Percentiles rank a stretch among this genome's conserved stretches.
phyloP scores from a whole-genome alignment of 176 grass and related monocot genomes.

The Carex scoparia region DNA sequence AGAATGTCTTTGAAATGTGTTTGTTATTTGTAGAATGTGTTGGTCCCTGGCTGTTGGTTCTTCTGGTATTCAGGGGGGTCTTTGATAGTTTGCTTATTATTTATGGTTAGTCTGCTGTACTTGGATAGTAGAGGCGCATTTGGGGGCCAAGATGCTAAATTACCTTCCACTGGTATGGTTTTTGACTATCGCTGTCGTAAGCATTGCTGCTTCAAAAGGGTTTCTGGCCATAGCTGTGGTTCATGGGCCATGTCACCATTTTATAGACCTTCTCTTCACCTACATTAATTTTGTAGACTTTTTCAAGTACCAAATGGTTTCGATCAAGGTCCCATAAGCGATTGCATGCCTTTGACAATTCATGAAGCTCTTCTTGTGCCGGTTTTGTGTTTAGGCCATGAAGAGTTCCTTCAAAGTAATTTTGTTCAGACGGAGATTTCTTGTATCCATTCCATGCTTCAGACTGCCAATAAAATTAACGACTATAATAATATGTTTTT shows the following conservation, averaged over 20 bases:
- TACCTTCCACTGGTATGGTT: too few relatives aligned
- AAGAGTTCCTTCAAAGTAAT: slow-evolving; percentile 58
- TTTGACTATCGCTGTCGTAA: too few relatives aligned
- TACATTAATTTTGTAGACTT: slow-evolving; percentile 71
- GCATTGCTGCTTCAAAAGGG: too few relatives aligned
- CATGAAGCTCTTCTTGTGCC: slow-evolving; percentile 65
- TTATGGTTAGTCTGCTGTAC: too few relatives aligned
- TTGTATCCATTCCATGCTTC: slow-evolving; percentile 74
- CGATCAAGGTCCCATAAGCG: slow-evolving; percentile 77
- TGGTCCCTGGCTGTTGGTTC: too few relatives aligned
- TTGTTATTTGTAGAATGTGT: too few relatives aligned
- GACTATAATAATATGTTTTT: background rate
- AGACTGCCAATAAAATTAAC: slow-evolving; percentile 40
- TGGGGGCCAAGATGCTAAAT: too few relatives aligned
- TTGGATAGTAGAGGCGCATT: too few relatives aligned
- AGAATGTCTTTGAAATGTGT: too few relatives aligned
- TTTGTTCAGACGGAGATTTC: slow-evolving; percentile 66
- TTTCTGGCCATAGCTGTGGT: background rate
- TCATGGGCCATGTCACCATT: slow-evolving; percentile 74
- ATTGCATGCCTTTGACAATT: slow-evolving; percentile 65
- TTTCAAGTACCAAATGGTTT: slow-evolving; percentile 70
- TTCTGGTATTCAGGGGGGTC: too few relatives aligned
- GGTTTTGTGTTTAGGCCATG: slow-evolving; percentile 62
- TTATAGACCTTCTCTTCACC: slow-evolving; percentile 85
- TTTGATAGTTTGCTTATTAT: too few relatives aligned